A percentile compares a stretch with the other conserved stretches of the same genome.
These are phyloP conservation scores for Thraustochytrium striatum DNA, from an alignment of 352 stramenopile genomes.

Conservation along the genomic window DNA sequence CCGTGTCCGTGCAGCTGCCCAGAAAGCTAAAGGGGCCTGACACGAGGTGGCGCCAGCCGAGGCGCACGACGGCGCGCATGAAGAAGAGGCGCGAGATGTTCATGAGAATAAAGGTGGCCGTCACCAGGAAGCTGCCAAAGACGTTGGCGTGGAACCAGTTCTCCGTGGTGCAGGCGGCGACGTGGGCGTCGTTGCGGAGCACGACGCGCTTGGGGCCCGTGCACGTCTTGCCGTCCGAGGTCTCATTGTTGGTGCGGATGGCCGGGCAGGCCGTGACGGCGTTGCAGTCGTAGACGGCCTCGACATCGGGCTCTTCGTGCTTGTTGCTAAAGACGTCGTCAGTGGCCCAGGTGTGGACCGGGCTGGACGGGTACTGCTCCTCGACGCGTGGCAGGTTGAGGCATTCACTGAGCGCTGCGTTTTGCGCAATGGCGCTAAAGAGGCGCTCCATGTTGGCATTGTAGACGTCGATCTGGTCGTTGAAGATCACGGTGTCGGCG, in stretches of 20 bases:
- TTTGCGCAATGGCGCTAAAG: background rate
- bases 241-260: too few relatives aligned
- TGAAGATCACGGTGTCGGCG: slow-evolving; percentile 35
- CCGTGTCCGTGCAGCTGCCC: slow-evolving; percentile 2
- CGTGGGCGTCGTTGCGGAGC: background rate
- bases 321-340: background rate
- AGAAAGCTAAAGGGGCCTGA: slow-evolving; percentile 18
- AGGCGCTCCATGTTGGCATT: slow-evolving; percentile 40
- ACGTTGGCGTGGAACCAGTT: slow-evolving; percentile 45
- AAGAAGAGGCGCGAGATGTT: slow-evolving; percentile 34
- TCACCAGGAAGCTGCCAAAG: background rate
- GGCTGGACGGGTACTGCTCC: too few relatives aligned
- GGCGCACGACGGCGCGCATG: slow-evolving; percentile 27
- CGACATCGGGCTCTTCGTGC: background rate
- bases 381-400: background rate
- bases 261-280: slow-evolving; percentile 10
- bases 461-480: slow-evolving; percentile 26
- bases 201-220: background rate
- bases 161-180: slow-evolving; percentile 42
- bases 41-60: slow-evolving; percentile 21
- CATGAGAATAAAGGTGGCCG: slow-evolving; percentile 26
- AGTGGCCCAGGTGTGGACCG: too few relatives aligned
- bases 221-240: background rate
- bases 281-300: slow-evolving; percentile 35
- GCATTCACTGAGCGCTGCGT: background rate